Evolutionary conservation across 495 filamentous ascomycete species (phyloP).

Genomic region (Penicillium macrosclerotiorum): DNA sequence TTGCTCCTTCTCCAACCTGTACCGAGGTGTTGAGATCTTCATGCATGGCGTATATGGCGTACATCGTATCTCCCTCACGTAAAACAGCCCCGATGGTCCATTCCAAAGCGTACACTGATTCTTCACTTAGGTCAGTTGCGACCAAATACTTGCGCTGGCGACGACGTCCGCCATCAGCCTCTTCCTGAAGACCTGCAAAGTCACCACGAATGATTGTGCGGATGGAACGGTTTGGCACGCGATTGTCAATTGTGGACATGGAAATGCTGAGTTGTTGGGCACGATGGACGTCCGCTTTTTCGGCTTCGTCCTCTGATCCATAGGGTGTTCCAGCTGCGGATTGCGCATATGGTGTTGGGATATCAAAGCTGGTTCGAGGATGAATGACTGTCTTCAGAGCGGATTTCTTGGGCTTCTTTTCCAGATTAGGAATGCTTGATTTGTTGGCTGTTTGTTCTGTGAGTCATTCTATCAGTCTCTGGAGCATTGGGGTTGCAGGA

Average conservation of each 20-base stretch:
- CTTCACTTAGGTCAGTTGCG: constrained; percentile 87
- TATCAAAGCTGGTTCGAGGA: constrained; percentile 77
- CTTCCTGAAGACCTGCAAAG: constrained; percentile 67
- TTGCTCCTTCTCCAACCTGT: constrained; percentile 57
- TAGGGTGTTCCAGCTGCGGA: constrained; percentile 74
- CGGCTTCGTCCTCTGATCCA: constrained; percentile 82
- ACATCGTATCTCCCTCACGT: constrained; percentile 87
- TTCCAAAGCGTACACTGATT: constrained; percentile 90
- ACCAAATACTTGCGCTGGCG: constrained; percentile 86
- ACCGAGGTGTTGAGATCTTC: constrained; percentile 62
- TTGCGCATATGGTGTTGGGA: constrained; percentile 36
- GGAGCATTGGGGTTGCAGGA: background rate
- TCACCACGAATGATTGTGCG: constrained; percentile 88
- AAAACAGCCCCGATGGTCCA: constrained; percentile 98
- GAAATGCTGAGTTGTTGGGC: constrained; percentile 81
- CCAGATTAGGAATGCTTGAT: constrained; percentile 3
- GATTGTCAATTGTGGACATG: constrained; percentile 70
- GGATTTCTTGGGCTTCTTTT: constrained; percentile 35
- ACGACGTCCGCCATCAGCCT: constrained; percentile 68
- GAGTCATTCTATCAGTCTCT: background rate
- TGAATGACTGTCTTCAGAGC: constrained; percentile 64
- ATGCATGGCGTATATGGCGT: constrained; percentile 87
- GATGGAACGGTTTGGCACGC: constrained; percentile 76
- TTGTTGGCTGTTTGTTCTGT: constrained; percentile 10
- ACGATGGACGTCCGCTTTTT: constrained; percentile 76